phyloP scores from a whole-genome alignment of 108 stramenopile species.

The Nitzschia sp. region DNA sequence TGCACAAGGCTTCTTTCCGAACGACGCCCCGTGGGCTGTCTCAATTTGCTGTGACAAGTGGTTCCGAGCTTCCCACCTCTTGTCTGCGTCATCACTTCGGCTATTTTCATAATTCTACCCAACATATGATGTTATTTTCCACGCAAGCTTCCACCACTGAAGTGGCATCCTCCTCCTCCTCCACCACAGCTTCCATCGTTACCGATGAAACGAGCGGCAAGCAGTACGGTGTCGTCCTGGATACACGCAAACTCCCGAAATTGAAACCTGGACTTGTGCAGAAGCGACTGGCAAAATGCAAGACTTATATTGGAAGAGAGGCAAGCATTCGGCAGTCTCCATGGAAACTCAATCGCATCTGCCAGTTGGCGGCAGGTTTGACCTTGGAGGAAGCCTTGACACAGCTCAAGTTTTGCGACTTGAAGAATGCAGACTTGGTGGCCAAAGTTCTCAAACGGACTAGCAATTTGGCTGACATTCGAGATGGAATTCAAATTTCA shows the following conservation, averaged over 20 bases:
- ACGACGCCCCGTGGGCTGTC: background rate
- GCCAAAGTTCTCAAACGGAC: slow-evolving; percentile 71
- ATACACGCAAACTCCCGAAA: slow-evolving; percentile 51
- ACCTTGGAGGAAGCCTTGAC: slow-evolving; percentile 78
- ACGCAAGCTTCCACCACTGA: background rate
- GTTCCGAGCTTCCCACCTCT: too few relatives aligned
- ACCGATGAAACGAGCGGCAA: slow-evolving; percentile 23
- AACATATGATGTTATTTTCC: background rate
- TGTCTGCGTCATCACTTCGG: too few relatives aligned
- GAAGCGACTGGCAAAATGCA: slow-evolving; percentile 47
- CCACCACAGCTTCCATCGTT: slow-evolving; percentile 4
- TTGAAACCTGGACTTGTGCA: slow-evolving; percentile 76
- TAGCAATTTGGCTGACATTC: slow-evolving; percentile 70
- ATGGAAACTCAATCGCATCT: slow-evolving; percentile 77
- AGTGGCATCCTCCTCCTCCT: background rate
- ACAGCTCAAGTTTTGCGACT: slow-evolving; percentile 73
- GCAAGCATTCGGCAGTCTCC: slow-evolving; percentile 73
- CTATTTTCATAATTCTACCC: too few relatives aligned
- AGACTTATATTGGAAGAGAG: slow-evolving; percentile 65
- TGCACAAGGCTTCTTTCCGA: background rate
- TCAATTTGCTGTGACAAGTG: background rate
- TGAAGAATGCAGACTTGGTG: slow-evolving; percentile 63
- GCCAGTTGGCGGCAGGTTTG: slow-evolving; percentile 71
- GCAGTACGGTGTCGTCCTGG: slow-evolving; percentile 28
- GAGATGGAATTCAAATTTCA: slow-evolving; percentile 64